Base-by-base conservation (phyloP, 192 early-diverging fungal genomes). In the Thamnidium elegans region DNA sequence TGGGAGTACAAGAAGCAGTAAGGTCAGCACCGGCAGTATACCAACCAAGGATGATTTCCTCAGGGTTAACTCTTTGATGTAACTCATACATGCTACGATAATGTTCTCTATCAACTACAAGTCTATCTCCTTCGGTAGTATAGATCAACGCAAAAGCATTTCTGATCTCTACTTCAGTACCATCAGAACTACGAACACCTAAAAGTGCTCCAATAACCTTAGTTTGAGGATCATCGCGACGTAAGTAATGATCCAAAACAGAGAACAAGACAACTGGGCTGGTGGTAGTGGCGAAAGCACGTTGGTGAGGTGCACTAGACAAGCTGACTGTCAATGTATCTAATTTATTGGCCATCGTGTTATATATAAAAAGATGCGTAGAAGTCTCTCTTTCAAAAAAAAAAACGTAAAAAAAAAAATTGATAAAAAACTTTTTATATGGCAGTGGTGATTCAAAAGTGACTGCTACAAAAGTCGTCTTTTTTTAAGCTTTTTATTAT, bases 21-120 rank as follows among this genome's bases (percentile, higher is more conserved):
- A 92, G 79, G 50, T 77, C 54, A 31, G 71, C 68, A 21, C 89
- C 89, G 9, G 89, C 88, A 11, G 89, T 85, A 58, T 96, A 98
- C 96, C 96, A 98, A 48, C 96, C 96, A 54, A 98, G 86, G 66
- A 96, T 89, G 51, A 89, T 82, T 72, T 98, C 96, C 65, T 90
- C 89, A 15, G 90, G 77, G 71, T 94, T 94, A 17, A 92, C 93
- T 55, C 87, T 82, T 76, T 90, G 90, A 77, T 97, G 94, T 53
- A 96, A 84, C 58, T 85, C 84, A 73, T 86, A 89, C 92, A 97
- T 94, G 26, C 81, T 84, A 31, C 77, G 73, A 71, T 96, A 89
- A 78, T 94, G 89, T 54, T 96, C 94, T 76, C 92, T 89, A 66
- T 98, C 94, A 45, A 98, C 81, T 23, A 87, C 85, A 39, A 95